These are phyloP conservation scores for Hibiscus syriacus DNA, from an alignment of 345 rosid species.

Conservation along the genomic window DNA sequence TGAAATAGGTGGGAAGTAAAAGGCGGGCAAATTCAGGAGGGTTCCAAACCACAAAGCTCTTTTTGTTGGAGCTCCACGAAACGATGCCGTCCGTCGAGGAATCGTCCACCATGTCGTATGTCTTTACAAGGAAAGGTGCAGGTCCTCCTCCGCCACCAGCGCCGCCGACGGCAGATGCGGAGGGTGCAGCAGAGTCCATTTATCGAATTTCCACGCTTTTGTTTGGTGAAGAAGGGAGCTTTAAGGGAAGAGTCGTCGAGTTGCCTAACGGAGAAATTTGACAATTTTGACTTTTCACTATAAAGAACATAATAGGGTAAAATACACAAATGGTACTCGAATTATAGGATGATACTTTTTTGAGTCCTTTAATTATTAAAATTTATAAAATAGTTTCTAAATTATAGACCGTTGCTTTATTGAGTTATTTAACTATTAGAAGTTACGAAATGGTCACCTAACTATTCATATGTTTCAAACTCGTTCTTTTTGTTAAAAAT, in stretches of 20 bases:
- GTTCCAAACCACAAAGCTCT: conserved; percentile 90
- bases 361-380: no score
- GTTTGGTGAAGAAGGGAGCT: no score
- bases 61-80: conserved; percentile 63
- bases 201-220: not conserved
- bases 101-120: conserved; percentile 92
- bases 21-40: conserved; percentile 76
- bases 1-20: conserved; percentile 82
- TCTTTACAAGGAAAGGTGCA: conserved; percentile 77
- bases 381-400: no score
- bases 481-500: no score
- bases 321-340: no score
- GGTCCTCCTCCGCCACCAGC: conserved; percentile 59
- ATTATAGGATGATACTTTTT: no score
- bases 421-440: no score
- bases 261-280: not conserved
- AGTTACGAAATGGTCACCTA: no score
- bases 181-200: no score
- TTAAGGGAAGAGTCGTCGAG: not conserved
- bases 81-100: conserved; percentile 69
- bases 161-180: conserved; percentile 5
- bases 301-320: no score
- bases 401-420: no score
- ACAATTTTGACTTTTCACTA: not conserved
- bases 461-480: no score